phyloP scores from a whole-genome alignment of 805 yeast species.

The Kluyveromyces aestuarii region DNA sequence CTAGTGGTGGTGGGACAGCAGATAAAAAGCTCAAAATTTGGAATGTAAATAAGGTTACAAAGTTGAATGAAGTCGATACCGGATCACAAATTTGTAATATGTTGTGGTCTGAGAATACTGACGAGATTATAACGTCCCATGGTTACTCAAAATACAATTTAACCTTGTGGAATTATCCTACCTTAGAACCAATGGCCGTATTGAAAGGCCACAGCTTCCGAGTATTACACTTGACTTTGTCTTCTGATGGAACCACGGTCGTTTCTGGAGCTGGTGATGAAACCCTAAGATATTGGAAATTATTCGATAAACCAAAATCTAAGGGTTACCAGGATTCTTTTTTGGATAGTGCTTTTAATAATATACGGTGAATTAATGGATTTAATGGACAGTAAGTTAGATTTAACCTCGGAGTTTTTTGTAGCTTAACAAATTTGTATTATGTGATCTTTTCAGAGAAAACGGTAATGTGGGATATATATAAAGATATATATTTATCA shows the following conservation, averaged over 20 bases:
- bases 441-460: neutral
- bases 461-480: neutral
- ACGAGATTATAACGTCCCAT: slow-evolving; percentile 89
- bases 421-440: neutral
- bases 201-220: slow-evolving; percentile 91
- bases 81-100: slow-evolving; percentile 95
- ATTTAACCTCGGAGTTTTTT: neutral
- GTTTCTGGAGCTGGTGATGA: slow-evolving; percentile 99
- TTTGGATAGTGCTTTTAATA: slow-evolving; percentile 65
- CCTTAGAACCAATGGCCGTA: slow-evolving; percentile 85
- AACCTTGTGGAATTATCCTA: slow-evolving; percentile 88
- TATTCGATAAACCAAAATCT: slow-evolving; percentile 67
- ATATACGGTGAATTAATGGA: slow-evolving; percentile 39
- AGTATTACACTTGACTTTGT: slow-evolving; percentile 78
- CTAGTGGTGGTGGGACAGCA: slow-evolving; percentile 96
- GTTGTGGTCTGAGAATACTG: slow-evolving; percentile 85
- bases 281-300: slow-evolving; percentile 91
- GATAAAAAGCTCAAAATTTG: slow-evolving; percentile 85
- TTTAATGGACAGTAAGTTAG: neutral
- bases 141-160: slow-evolving; percentile 89
- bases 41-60: slow-evolving; percentile 76
- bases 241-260: slow-evolving; percentile 93
- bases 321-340: slow-evolving; percentile 54
- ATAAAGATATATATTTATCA: neutral
- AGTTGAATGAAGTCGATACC: slow-evolving; percentile 75